phyloP scores from a whole-genome alignment of 768 basidiomycete species.

The Symmetrospora coprosmae region DNA sequence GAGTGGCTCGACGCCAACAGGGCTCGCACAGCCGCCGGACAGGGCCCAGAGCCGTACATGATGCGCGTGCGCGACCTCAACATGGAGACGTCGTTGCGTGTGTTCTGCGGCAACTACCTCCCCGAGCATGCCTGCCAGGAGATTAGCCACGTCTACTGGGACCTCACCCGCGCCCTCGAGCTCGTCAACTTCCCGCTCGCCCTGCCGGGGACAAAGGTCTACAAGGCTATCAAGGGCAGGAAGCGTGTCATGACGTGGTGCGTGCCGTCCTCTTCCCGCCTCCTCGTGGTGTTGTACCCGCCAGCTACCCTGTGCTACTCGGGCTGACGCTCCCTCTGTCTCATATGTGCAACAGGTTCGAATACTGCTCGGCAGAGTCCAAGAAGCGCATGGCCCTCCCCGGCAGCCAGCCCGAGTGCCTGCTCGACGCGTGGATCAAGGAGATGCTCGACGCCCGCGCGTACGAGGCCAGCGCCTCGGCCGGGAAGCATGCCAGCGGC shows the following conservation, averaged over 20 bases:
- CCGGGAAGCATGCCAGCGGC: conserved; percentile 26
- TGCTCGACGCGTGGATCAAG: conserved; percentile 83
- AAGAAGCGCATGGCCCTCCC: conserved; percentile 71
- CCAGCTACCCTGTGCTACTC: conserved; percentile 83
- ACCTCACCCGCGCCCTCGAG: conserved; percentile 83
- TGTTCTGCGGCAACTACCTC: conserved; percentile 87
- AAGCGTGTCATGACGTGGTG: conserved; percentile 64
- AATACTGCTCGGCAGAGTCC: conserved; percentile 59
- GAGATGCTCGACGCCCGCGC: conserved; percentile 50
- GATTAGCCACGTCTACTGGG: conserved; percentile 90
- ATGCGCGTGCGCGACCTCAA: conserved; percentile 81
- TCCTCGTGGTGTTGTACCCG: conserved; percentile 49
- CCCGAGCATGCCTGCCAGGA: conserved; percentile 60
- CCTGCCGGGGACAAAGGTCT: conserved; percentile 89
- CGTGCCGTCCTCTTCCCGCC: not conserved
- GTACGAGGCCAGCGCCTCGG: conserved; percentile 22
- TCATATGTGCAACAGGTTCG: conserved; percentile 57
- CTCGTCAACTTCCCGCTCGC: conserved; percentile 97
- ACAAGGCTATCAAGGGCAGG: conserved; percentile 78
- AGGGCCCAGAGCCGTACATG: conserved; percentile 50
- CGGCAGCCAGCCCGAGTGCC: conserved; percentile 59
- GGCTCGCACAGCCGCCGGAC: conserved; percentile 32
- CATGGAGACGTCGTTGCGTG: conserved; percentile 91
- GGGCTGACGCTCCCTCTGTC: conserved; percentile 78
- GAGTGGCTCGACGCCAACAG: conserved; percentile 54